phyloP scores from a whole-genome alignment of 179 eudicot species.

The Beta macrorhiza region DNA sequence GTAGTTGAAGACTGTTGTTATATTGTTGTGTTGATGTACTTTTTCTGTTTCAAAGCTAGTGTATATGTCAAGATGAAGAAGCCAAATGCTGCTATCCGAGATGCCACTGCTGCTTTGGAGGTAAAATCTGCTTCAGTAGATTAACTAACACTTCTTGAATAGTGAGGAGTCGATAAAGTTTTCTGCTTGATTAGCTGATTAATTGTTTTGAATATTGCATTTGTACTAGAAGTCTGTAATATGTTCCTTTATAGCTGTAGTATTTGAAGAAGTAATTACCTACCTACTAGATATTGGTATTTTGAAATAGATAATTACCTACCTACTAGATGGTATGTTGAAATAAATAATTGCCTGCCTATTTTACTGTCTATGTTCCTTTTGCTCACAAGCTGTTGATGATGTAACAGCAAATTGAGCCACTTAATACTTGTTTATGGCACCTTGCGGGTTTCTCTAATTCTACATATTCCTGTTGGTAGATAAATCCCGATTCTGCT shows the following conservation, averaged over 20 bases:
- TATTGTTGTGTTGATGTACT: constrained; percentile 9
- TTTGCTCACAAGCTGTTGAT: neutral
- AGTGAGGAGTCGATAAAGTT: neutral
- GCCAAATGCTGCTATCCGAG: constrained; percentile 94
- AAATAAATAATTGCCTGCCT: neutral
- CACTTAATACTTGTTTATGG: neutral
- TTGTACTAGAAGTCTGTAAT: neutral
- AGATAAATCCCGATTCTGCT: constrained; percentile 99
- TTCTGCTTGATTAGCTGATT: neutral
- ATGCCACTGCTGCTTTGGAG: constrained; percentile 88
- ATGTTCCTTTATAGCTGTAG: neutral
- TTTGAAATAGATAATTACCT: neutral
- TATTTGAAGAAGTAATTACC: neutral
- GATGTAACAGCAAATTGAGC: neutral
- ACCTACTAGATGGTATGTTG: neutral
- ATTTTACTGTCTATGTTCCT: neutral
- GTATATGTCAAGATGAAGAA: constrained; percentile 94
- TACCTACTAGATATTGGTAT: neutral
- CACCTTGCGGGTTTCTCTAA: neutral
- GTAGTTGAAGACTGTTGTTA: neutral
- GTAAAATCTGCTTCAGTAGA: constrained; percentile 27
- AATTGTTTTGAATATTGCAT: neutral
- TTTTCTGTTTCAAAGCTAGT: constrained; percentile 46
- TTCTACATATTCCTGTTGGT: constrained; percentile 9
- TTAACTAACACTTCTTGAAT: neutral